Evolutionary conservation across 805 yeast species (phyloP), one percentile per base, ranked within the genome.

Genomic region (Priceomyces carsonii): DNA sequence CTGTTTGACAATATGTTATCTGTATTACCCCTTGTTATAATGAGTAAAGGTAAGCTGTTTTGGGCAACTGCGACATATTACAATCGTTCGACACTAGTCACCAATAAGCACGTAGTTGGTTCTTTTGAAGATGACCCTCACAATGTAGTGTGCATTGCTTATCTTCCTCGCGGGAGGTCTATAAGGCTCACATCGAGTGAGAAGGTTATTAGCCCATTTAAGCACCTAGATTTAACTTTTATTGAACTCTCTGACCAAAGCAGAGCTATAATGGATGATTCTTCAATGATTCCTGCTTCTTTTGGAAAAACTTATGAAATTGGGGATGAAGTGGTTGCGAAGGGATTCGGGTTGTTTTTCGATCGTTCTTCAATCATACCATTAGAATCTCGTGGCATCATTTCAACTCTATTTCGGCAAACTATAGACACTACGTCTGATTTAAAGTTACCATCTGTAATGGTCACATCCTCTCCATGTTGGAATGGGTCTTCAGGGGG

Each of bases 401-500:
- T 68, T 3, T 52, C 53, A 20, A 42, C 57, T n/a, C 40, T 40
- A 6, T 33, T 55, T 2, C 1, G 8, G 24, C 17, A 55, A 36
- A 38, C 33, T 8, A 34, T 50, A 3, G 35, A 38, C 14, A n/a
- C 13, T 7, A 12, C 18, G 6, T 33, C 33, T 3, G 13, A 9
- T 24, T 16, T 12, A 10, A 18, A n/a, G 14, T 14, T 29, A 22
- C 43, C 43, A 2, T 34, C 42, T 5, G 38, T 70, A 37, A 45
- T 68, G 2, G 47, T 69, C 0, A 51, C 71, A 1, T 65, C 75
- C 0, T 55, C 73, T 0, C 55, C 70, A 6, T 71, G 75, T 45
- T 73, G 77, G 77, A 66, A 71, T 35, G 78, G 78, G 1, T 71
- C 77, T 3, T 66, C 74, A 1, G 78, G 78, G 0, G 77, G 77